phyloP scores from a whole-genome alignment of 2,329 filamentous ascomycete genomes.

The Coniochaeta sp. region DNA sequence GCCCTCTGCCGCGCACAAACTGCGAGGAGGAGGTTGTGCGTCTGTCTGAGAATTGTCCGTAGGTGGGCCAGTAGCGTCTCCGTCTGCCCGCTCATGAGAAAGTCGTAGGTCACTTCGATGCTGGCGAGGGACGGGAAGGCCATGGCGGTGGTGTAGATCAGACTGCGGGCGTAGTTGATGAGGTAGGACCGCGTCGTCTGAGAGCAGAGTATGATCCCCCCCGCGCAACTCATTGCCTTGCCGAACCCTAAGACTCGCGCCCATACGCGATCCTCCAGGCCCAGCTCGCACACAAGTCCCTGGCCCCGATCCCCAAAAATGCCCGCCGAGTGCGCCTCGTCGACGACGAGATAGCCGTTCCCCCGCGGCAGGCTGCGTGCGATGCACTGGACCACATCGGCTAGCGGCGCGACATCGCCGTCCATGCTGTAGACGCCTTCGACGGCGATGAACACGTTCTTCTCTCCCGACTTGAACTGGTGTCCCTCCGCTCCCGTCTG shows the following conservation, averaged over 20 bases:
- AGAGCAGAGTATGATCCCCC: constrained; percentile 40
- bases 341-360: constrained; percentile 57
- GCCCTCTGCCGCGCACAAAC: constrained; percentile 4
- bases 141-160: constrained; percentile 55
- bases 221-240: constrained; percentile 52
- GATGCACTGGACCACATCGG: constrained; percentile 49
- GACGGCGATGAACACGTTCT: constrained; percentile 59
- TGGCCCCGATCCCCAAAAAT: constrained; percentile 47
- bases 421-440: constrained; percentile 80
- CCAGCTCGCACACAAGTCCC: constrained; percentile 50
- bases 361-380: constrained; percentile 44
- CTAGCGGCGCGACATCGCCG: constrained; percentile 61
- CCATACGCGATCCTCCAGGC: constrained; percentile 47
- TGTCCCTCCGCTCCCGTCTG: constrained; percentile 14
- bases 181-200: constrained; percentile 53
- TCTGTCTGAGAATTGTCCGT: constrained; percentile 32
- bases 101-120: constrained; percentile 21
- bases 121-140: constrained; percentile 15
- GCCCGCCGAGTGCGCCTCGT: constrained; percentile 62
- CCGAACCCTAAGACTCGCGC: constrained; percentile 58
- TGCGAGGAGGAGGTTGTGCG: constrained; percentile 30
- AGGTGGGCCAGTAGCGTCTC: constrained; percentile 30
- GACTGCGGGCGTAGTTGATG: constrained; percentile 66
- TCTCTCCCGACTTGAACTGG: constrained; percentile 24
- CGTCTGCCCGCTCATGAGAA: constrained; percentile 17